Base-by-base conservation (phyloP, 495 filamentous ascomycete species). In the Penicillium arizonense region DNA sequence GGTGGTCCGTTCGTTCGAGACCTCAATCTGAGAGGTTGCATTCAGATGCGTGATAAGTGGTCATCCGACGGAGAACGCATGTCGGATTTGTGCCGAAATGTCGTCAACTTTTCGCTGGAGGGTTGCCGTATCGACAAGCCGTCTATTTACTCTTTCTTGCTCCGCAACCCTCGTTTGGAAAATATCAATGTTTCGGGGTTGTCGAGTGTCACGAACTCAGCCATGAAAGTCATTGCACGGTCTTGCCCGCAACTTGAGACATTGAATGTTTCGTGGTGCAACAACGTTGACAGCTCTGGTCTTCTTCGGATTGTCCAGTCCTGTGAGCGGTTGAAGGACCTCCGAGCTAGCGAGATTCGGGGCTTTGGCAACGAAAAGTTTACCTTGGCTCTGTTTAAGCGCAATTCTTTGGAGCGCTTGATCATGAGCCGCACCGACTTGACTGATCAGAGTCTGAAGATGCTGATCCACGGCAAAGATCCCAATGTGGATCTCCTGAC, bases 201-300 rank as follows among this genome's bases (percentile, higher is more conserved):
- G 56, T 70, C 80, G 2, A 84, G 84, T 2, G 88, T 96, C 23
- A 92, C 82, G 14, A 96, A 97, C 62, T 82, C 81, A 12, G 86
- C 92, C 6, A 89, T 92, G 81, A 90, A 87, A 57, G 91, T 96
- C 52, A 87, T 98, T 50, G 85, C 90, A 3, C 78, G 88, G 24
- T 86, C 87, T 11, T 97, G 94, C 56, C 87, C 87, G 1, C 84
- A 83, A 36, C 75, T 98, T 26, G 85, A 95, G 64, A 78, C 77
- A 47, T 78, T 97, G 53, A 94, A 97, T 61, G 79, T 98, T 2
- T 92, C 89, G 1, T 97, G 94, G 90, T 98, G 94, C 68, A 82
- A 81, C 52, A 82, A 88, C 44, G 82, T 96, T 65, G 86, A 90
- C 69, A 86, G 90, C n/a, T 77, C 82, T 11, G 94, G 94, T n/a